Percentiles rank a stretch among this genome's conserved stretches.
These are phyloP conservation scores for Aspergillus ibericus DNA, from an alignment of 2,329 filamentous ascomycete genomes.

Conservation along the genomic window DNA sequence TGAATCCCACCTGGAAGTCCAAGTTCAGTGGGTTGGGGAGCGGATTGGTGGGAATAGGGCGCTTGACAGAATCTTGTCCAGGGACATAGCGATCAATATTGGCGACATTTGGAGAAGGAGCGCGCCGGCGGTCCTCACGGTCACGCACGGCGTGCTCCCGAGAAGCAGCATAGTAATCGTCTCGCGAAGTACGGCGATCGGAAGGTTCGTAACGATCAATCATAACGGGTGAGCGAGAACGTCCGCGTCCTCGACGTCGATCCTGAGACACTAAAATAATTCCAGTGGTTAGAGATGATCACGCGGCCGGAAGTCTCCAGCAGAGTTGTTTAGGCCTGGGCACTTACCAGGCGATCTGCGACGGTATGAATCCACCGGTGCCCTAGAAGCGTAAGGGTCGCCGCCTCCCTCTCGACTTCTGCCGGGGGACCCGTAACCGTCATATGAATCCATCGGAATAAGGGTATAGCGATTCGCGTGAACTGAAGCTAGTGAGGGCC, in stretches of 20 bases:
- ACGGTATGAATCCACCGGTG: conserved; percentile 43
- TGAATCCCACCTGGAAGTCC: conserved; percentile 67
- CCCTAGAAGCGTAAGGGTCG: conserved; percentile 38
- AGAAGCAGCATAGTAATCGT: conserved; percentile 56
- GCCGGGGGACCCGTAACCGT: conserved; percentile 47
- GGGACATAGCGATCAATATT: conserved; percentile 67
- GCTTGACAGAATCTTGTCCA: conserved; percentile 57
- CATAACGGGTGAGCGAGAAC: conserved; percentile 61
- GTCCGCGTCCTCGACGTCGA: conserved; percentile 46
- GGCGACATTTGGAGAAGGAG: conserved; percentile 57
- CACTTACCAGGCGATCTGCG: conserved; percentile 49
- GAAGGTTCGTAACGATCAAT: conserved; percentile 67
- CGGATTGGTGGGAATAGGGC: conserved; percentile 56
- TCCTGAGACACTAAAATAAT: conserved; percentile 38
- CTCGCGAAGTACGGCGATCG: conserved; percentile 51
- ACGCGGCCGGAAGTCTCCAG: not conserved
- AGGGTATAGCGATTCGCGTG: not conserved
- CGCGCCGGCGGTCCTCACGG: conserved; percentile 59
- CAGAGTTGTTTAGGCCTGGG: not conserved
- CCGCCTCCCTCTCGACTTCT: conserved; percentile 44
- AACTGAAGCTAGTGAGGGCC: not conserved
- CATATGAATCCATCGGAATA: conserved; percentile 48
- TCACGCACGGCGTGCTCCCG: conserved; percentile 49
- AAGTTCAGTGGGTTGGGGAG: conserved; percentile 62
- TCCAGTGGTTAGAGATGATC: not conserved